Evolutionary conservation across 805 yeast genomes (phyloP).

Genomic region (Sugiyamaella mastotermitis): DNA sequence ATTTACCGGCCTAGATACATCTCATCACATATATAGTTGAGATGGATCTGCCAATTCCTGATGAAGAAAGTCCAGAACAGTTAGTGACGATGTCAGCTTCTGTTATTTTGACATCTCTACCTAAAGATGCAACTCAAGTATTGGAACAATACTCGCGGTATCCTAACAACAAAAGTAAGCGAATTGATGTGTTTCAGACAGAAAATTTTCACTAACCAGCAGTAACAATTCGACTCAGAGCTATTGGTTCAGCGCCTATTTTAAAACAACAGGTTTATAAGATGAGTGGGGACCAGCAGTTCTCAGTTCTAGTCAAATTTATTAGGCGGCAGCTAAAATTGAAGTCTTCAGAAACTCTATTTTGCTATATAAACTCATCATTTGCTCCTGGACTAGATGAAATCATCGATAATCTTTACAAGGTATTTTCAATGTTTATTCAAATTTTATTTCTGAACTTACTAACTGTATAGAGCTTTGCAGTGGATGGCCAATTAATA

Average conservation of each 20-base stretch:
- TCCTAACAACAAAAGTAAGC: conserved; percentile 18
- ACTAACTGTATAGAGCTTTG: conserved; percentile 12
- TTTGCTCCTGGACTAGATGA: conserved; percentile 38
- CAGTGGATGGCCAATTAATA: conserved; percentile 21
- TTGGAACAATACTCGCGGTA: conserved; percentile 23
- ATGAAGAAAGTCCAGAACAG: conserved; percentile 25
- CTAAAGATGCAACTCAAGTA: conserved; percentile 26
- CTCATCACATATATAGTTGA: too few relatives aligned
- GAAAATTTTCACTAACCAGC: too few relatives aligned
- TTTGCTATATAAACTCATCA: conserved; percentile 36
- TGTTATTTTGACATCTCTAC: conserved; percentile 27
- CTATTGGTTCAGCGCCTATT: conserved; percentile 49
- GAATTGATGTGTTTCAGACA: neutral
- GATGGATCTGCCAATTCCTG: conserved; percentile 23
- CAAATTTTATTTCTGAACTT: neutral
- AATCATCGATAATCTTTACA: conserved; percentile 26
- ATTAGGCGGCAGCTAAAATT: conserved; percentile 34
- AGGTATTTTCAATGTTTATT: conserved; percentile 5
- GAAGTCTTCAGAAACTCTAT: conserved; percentile 25
- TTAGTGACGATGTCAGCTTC: conserved; percentile 29
- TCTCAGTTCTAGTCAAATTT: conserved; percentile 41
- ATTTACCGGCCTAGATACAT: too few relatives aligned
- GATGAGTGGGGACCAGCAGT: conserved; percentile 40
- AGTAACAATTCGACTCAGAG: conserved; percentile 43
- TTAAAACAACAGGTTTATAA: conserved; percentile 42